These are phyloP conservation scores for Abelmoschus esculentus DNA, from an alignment of 345 rosid genomes.

Conservation along the genomic window DNA sequence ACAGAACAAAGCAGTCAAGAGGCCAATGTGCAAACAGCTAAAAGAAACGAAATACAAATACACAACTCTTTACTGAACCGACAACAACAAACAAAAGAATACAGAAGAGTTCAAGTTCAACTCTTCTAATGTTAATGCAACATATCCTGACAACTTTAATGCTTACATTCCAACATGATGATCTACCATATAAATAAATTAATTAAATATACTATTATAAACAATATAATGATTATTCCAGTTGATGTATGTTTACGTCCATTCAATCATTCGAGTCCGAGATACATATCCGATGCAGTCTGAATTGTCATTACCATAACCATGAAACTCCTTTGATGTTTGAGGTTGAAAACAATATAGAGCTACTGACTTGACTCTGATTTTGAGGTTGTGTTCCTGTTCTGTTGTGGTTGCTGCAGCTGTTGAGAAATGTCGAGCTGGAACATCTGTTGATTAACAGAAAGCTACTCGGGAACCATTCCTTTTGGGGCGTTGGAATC, in stretches of 20 bases:
- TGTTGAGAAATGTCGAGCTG: slow-evolving; percentile 30
- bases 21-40: no score
- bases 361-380: slow-evolving; percentile 51
- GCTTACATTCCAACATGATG: slow-evolving; percentile 21
- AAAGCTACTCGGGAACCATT: slow-evolving; percentile 36
- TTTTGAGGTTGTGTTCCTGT: slow-evolving; percentile 35
- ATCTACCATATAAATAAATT: slow-evolving; percentile 17
- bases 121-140: slow-evolving; percentile 18
- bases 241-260: slow-evolving; percentile 19
- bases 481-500: slow-evolving; percentile 41
- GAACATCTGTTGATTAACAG: slow-evolving; percentile 41
- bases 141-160: slow-evolving; percentile 16
- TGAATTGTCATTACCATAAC: slow-evolving; percentile 15
- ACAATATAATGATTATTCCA: slow-evolving; percentile 12
- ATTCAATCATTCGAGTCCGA: slow-evolving; percentile 22
- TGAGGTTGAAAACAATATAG: slow-evolving; percentile 26
- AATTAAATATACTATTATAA: background rate
- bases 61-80: background rate
- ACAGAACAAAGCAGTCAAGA: no score
- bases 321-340: slow-evolving; percentile 7
- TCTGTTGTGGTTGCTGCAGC: slow-evolving; percentile 31
- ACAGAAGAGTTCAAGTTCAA: slow-evolving; percentile 19
- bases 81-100: background rate
- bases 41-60: background rate
- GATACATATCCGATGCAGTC: slow-evolving; percentile 17